Conservation (phyloP, 2,329 filamentous ascomycete species). For the Emmonsiellopsis sp. region DNA sequence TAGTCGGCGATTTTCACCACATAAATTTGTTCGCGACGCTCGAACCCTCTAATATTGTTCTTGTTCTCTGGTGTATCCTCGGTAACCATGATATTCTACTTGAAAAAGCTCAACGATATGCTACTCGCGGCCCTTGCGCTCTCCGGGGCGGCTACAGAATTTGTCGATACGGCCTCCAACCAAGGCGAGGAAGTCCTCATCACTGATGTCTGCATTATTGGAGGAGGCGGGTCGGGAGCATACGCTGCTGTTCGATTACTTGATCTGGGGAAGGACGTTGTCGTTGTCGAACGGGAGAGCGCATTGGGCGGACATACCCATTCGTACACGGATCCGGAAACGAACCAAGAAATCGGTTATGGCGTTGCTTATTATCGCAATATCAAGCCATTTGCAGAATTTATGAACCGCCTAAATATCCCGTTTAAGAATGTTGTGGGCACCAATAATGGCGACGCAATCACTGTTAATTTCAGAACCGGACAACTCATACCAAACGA, state of each 20-base stretch:
- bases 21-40: too few relatives aligned
- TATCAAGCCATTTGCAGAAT: constrained; percentile 12
- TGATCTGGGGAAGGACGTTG: constrained; percentile 17
- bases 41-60: too few relatives aligned
- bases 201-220: constrained; percentile 21
- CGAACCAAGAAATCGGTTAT: constrained; percentile 16
- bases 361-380: constrained; percentile 20
- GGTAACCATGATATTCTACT: too few relatives aligned
- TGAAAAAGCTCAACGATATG: too few relatives aligned
- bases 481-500: constrained; percentile 9
- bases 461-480: constrained; percentile 13
- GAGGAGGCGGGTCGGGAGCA: constrained; percentile 20
- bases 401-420: constrained; percentile 18
- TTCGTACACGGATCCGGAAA: constrained; percentile 16
- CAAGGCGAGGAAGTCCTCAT: constrained; percentile 6
- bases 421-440: neutral
- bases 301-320: constrained; percentile 20
- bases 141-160: neutral
- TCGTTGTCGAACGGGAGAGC: constrained; percentile 18
- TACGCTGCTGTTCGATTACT: constrained; percentile 21
- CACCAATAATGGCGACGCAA: too few relatives aligned
- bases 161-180: neutral
- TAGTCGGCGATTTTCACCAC: too few relatives aligned
- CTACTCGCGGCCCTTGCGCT: too few relatives aligned
- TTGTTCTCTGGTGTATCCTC: too few relatives aligned